Evolutionary conservation across 2,329 filamentous ascomycete species (phyloP).

Genomic region (Bretziella fagacearum): DNA sequence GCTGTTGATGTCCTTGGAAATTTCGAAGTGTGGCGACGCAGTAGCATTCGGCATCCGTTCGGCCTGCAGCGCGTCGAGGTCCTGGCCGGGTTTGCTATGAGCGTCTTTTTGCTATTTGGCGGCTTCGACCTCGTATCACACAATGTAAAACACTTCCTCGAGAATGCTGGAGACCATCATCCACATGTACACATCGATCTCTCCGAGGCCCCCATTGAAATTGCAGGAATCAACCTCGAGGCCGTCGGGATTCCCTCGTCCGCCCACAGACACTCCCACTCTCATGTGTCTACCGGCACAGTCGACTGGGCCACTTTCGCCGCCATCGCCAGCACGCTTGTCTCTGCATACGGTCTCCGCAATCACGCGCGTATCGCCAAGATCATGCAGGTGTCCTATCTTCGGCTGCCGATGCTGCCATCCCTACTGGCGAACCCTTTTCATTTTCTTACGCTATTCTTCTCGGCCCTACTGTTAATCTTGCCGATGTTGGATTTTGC

Average conservation of each 20-base stretch:
- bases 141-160: slow-evolving; percentile 75
- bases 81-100: slow-evolving; percentile 87
- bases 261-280: slow-evolving; percentile 47
- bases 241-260: neutral
- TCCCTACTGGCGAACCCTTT: slow-evolving; percentile 84
- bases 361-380: slow-evolving; percentile 88
- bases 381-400: slow-evolving; percentile 71
- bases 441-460: slow-evolving; percentile 83
- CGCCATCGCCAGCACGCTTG: slow-evolving; percentile 64
- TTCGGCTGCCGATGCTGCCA: slow-evolving; percentile 50
- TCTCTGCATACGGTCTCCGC: slow-evolving; percentile 71
- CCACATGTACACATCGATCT: neutral
- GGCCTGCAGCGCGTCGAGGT: slow-evolving; percentile 85
- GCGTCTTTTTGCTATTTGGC: slow-evolving; percentile 91
- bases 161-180: slow-evolving; percentile 30
- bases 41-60: slow-evolving; percentile 84
- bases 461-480: slow-evolving; percentile 62
- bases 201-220: slow-evolving; percentile 15
- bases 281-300: slow-evolving; percentile 51
- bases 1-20: slow-evolving; percentile 86
- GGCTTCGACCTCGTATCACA: slow-evolving; percentile 91
- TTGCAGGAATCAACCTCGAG: slow-evolving; percentile 11
- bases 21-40: slow-evolving; percentile 93
- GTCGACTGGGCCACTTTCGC: slow-evolving; percentile 68
- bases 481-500: slow-evolving; percentile 68